Evolutionary conservation across 495 filamentous ascomycete genomes (phyloP).

Genomic region (Hypoxylon rickii): DNA sequence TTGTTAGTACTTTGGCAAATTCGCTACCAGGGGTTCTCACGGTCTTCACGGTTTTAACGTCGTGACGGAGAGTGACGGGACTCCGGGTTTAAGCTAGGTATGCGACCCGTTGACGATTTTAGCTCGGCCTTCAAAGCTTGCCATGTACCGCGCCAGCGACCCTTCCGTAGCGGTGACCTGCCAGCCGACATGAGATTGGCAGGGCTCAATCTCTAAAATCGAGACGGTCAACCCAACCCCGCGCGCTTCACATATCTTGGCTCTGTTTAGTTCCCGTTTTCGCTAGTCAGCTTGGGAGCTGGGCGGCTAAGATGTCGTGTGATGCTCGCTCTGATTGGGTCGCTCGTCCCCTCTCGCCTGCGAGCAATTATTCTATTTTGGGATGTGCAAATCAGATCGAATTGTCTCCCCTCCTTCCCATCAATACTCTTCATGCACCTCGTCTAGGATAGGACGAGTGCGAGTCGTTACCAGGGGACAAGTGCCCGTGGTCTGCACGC

Average conservation of each 20-base stretch:
- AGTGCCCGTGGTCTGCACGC: conserved; percentile 17
- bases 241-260: conserved; percentile 27
- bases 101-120: neutral
- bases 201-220: conserved; percentile 14
- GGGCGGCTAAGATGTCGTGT: conserved; percentile 38
- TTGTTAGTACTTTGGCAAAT: neutral
- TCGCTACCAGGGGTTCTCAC: neutral
- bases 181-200: conserved; percentile 7
- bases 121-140: neutral
- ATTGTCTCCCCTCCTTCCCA: conserved; percentile 2
- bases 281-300: conserved; percentile 17
- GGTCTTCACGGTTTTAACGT: too few relatives aligned
- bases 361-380: conserved; percentile 35
- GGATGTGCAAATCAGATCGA: conserved; percentile 28
- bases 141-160: conserved; percentile 14
- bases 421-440: conserved; percentile 16
- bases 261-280: conserved; percentile 24
- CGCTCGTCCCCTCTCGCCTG: conserved; percentile 12
- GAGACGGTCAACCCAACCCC: conserved; percentile 18
- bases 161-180: neutral
- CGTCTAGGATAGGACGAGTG: conserved; percentile 18
- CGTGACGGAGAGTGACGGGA: neutral
- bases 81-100: neutral
- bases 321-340: conserved; percentile 30
- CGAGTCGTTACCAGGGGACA: conserved; percentile 11